phyloP scores from a whole-genome alignment of 306 rosid genomes.

The Medicago lupulina region DNA sequence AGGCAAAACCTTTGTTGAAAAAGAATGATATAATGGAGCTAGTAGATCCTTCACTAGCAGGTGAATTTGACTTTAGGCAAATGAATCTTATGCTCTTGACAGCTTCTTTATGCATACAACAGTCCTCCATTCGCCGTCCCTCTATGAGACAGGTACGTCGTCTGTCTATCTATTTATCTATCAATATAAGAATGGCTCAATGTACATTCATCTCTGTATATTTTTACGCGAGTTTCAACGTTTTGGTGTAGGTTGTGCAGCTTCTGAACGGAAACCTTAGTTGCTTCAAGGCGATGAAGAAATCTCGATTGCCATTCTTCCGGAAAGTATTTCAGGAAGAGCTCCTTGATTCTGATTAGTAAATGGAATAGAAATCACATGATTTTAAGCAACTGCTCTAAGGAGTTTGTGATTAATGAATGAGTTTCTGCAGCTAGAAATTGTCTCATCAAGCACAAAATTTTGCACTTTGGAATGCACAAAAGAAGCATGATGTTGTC shows the following conservation, averaged over 20 bases:
- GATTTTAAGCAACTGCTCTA: neutral
- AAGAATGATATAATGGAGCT: slow-evolving; percentile 63
- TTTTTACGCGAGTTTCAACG: no score
- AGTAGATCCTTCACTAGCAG: slow-evolving; percentile 66
- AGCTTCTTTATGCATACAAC: slow-evolving; percentile 86
- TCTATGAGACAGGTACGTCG: slow-evolving; percentile 70
- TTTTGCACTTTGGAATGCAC: slow-evolving; percentile 31
- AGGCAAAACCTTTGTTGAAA: slow-evolving; percentile 93
- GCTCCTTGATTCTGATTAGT: slow-evolving; percentile 52
- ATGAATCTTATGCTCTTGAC: slow-evolving; percentile 72
- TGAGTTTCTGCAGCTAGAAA: slow-evolving; percentile 23
- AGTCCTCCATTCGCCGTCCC: slow-evolving; percentile 85
- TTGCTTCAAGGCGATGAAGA: slow-evolving; percentile 74
- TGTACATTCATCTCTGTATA: neutral
- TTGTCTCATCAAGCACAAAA: slow-evolving; percentile 30
- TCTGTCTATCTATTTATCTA: neutral
- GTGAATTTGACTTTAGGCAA: slow-evolving; percentile 59
- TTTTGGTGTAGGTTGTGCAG: slow-evolving; percentile 68
- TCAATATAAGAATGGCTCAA: neutral
- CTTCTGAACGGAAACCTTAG: slow-evolving; percentile 79
- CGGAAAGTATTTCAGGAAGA: slow-evolving; percentile 69
- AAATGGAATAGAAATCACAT: neutral
- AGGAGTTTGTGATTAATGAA: neutral
- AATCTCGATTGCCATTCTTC: slow-evolving; percentile 58
- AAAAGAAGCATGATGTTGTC: neutral